These are phyloP conservation scores for Calocera cornea DNA, from an alignment of 768 basidiomycete species.

Conservation along the genomic window DNA sequence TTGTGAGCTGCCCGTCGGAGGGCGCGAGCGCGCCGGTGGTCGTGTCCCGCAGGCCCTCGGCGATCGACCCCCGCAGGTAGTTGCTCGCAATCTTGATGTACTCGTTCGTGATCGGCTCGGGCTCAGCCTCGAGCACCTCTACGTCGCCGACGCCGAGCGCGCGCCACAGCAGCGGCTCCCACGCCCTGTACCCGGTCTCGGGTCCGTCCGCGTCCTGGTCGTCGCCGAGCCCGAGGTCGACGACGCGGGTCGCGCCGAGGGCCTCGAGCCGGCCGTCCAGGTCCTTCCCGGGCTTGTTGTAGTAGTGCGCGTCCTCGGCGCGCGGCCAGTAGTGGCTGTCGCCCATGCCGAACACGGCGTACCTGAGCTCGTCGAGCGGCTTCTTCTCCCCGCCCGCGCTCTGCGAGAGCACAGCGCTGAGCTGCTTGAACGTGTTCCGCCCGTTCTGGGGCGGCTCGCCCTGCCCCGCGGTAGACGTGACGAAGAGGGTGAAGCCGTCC, in stretches of 20 bases:
- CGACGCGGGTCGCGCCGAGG: conserved; percentile 67
- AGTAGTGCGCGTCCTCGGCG: conserved; percentile 91
- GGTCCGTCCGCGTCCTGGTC: conserved; percentile 96
- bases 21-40: conserved; percentile 83
- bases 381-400: conserved; percentile 41
- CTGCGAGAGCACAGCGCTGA: conserved; percentile 43
- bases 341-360: conserved; percentile 85
- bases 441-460: conserved; percentile 98
- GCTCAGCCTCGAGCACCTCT: conserved; percentile 82
- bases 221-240: conserved; percentile 72
- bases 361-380: conserved; percentile 44
- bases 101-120: conserved; percentile 96
- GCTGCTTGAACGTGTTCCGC: conserved; percentile 71
- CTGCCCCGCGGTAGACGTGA: conserved; percentile 91
- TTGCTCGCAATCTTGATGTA: conserved; percentile 96
- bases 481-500: conserved; percentile 46
- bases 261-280: conserved; percentile 65
- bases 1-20: conserved; percentile 86
- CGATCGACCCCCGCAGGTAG: conserved; percentile 89
- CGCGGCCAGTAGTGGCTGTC: conserved; percentile 99
- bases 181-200: conserved; percentile 91
- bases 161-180: conserved; percentile 91
- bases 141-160: conserved; percentile 80
- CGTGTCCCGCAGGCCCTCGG: conserved; percentile 74
- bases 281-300: conserved; percentile 92